Evolutionary conservation across 129 eudicot species (phyloP).

Genomic region (Pittosporum tobira): DNA sequence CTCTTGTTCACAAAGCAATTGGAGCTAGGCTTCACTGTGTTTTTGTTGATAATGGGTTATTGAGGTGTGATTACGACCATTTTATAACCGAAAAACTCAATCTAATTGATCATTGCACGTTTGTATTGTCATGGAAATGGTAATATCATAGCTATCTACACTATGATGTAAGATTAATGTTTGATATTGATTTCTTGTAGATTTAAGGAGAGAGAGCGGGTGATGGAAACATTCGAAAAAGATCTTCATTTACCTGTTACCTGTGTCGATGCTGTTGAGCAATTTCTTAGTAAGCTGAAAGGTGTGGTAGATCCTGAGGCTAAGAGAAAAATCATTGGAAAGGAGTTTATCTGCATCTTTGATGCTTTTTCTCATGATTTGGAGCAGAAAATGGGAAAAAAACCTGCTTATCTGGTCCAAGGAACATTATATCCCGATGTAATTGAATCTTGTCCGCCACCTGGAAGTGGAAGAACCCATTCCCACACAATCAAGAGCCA

Average conservation of each 20-base stretch:
- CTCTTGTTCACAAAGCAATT: conserved; percentile 89
- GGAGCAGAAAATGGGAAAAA: conserved; percentile 62
- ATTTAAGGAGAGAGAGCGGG: conserved; percentile 79
- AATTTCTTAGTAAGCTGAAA: conserved; percentile 67
- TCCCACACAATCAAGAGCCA: conserved; percentile 97
- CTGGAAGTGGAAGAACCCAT: conserved; percentile 88
- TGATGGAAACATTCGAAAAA: conserved; percentile 84
- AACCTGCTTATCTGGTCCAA: conserved; percentile 81
- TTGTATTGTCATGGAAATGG: neutral
- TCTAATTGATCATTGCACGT: neutral
- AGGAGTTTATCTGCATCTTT: conserved; percentile 73
- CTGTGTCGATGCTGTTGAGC: conserved; percentile 79
- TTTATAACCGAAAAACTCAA: neutral
- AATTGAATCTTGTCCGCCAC: conserved; percentile 96
- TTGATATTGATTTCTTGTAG: conserved; percentile 25
- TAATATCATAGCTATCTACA: neutral
- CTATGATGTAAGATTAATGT: neutral
- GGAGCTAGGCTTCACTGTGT: conserved; percentile 90
- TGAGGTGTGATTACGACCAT: conserved; percentile 41
- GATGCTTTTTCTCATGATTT: conserved; percentile 84
- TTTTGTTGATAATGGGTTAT: conserved; percentile 84
- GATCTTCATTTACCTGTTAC: conserved; percentile 96
- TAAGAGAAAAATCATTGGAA: conserved; percentile 88
- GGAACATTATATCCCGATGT: conserved; percentile 98
- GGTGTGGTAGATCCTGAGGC: conserved; percentile 85